Percentiles rank a stretch among this genome's conserved stretches.
These are phyloP conservation scores for Biancaea sappan DNA, from an alignment of 306 rosid species.

Conservation along the genomic window DNA sequence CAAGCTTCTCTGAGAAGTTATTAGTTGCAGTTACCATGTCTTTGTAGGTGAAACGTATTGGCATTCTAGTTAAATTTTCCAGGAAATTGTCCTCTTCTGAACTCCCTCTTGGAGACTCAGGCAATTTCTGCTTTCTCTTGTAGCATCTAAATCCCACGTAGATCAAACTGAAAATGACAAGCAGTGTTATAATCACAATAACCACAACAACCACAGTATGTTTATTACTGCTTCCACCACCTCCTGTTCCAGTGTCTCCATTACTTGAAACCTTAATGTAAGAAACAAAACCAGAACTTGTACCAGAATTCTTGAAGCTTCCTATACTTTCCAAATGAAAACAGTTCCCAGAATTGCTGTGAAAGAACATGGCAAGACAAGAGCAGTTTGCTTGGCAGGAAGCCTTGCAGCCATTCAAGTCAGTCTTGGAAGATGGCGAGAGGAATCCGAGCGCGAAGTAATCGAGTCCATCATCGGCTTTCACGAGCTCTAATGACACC, in stretches of 20 bases:
- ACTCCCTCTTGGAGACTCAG: constrained; percentile 48
- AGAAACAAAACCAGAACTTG: constrained; percentile 61
- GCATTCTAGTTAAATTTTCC: constrained; percentile 73
- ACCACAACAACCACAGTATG: constrained; percentile 54
- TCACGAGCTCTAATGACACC: constrained; percentile 40
- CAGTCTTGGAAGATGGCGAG: constrained; percentile 58
- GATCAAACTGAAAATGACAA: constrained; percentile 52
- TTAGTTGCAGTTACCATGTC: constrained; percentile 82
- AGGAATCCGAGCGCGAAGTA: constrained; percentile 75
- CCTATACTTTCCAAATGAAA: constrained; percentile 73
- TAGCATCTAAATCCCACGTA: constrained; percentile 53
- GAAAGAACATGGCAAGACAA: constrained; percentile 82
- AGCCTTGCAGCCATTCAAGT: constrained; percentile 61
- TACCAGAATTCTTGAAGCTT: constrained; percentile 56
- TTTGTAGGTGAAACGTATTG: constrained; percentile 68
- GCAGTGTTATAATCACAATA: constrained; percentile 51
- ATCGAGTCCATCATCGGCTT: constrained; percentile 55
- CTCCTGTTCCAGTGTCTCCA: constrained; percentile 38
- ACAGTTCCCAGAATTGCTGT: constrained; percentile 70
- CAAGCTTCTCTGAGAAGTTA: constrained; percentile 79
- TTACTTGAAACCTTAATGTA: constrained; percentile 60
- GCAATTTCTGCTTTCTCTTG: constrained; percentile 46
- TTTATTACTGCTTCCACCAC: constrained; percentile 41
- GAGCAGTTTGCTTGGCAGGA: constrained; percentile 74
- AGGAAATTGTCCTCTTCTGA: constrained; percentile 91